Percentiles rank a stretch among this genome's conserved stretches.
Conservation (phyloP, 2,329 filamentous ascomycete species). For the Hypoxylon sp. region DNA sequence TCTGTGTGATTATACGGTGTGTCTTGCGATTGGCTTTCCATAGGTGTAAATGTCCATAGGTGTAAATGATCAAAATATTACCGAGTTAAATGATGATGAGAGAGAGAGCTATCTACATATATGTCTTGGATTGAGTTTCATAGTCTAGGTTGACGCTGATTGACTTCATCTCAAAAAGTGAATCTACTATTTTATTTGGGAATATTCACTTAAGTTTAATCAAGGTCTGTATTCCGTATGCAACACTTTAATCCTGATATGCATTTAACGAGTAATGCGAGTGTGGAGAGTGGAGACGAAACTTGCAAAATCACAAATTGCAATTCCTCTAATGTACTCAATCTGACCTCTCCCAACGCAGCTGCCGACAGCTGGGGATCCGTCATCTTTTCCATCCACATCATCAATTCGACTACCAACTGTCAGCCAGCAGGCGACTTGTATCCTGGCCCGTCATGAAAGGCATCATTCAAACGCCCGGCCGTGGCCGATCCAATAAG, state of each 20-base stretch:
- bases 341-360: constrained; percentile 29
- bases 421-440: constrained; percentile 51
- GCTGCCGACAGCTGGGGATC: constrained; percentile 51
- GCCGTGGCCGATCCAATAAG: constrained; percentile 57
- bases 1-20: constrained; percentile 11
- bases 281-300: background rate
- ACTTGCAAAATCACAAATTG: background rate
- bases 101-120: constrained; percentile 1
- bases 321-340: background rate
- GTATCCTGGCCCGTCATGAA: constrained; percentile 50
- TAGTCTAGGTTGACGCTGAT: too few species aligned
- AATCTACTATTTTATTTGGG: too few species aligned
- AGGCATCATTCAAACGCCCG: constrained; percentile 53
- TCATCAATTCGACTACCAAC: constrained; percentile 49
- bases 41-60: constrained; percentile 5
- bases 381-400: constrained; percentile 36
- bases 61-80: background rate
- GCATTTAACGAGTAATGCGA: background rate
- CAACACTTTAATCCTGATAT: too few species aligned
- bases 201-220: too few species aligned
- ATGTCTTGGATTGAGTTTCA: background rate
- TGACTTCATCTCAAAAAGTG: too few species aligned
- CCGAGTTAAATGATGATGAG: background rate
- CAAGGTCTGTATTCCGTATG: too few species aligned
- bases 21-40: constrained; percentile 21